Evolutionary conservation across 192 early-diverging fungal genomes (phyloP).

Genomic region (Rhizophagus prolifer): DNA sequence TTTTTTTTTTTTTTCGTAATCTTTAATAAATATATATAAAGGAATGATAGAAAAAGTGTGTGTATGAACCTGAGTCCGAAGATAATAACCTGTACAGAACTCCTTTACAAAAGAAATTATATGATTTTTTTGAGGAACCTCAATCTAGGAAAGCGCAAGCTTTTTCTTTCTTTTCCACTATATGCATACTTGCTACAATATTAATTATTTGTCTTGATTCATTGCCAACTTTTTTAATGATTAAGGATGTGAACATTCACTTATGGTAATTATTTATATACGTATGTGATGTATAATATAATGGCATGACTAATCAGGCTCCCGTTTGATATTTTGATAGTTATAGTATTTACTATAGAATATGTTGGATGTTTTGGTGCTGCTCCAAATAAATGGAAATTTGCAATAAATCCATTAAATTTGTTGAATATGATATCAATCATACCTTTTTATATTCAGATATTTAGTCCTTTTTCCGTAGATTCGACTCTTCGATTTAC

Average conservation of each 20-base stretch:
- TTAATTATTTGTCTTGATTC: background rate
- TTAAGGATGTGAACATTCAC: background rate
- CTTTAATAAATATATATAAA: too few relatives aligned
- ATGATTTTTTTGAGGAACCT: conserved; percentile 12
- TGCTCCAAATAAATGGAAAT: background rate
- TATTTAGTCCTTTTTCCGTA: background rate
- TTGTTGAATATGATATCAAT: background rate
- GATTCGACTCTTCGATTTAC: background rate
- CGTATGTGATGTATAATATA: background rate
- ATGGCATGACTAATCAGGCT: background rate
- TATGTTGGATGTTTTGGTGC: background rate
- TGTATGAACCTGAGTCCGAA: background rate
- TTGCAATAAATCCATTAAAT: background rate
- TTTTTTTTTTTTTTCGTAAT: too few relatives aligned
- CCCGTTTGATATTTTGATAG: background rate
- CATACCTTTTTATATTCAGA: background rate
- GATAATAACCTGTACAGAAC: background rate
- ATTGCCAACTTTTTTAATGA: background rate
- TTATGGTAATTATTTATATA: background rate
- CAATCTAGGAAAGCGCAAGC: background rate
- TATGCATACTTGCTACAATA: background rate
- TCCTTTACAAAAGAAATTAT: conserved; percentile 4
- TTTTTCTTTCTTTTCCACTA: background rate
- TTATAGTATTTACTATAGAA: background rate
- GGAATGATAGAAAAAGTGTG: too few relatives aligned